Evolutionary conservation across 208 protist species (phyloP).

Genomic region (Tetramitus jugosus): DNA sequence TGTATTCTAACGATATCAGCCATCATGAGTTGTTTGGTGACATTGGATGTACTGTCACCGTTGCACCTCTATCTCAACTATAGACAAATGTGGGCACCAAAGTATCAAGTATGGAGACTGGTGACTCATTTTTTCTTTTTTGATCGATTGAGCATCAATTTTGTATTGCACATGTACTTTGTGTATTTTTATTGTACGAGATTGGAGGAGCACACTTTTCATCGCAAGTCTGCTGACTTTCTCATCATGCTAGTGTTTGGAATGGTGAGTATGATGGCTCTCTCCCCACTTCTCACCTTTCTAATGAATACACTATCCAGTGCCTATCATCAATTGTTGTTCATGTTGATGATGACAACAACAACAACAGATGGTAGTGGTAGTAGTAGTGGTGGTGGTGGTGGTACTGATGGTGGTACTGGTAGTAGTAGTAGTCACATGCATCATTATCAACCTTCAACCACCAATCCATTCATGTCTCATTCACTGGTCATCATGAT

Average conservation of each 20-base stretch:
- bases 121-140: conserved; percentile 76
- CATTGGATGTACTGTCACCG: not conserved
- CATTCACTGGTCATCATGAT: conserved; percentile 35
- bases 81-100: not conserved
- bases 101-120: conserved; percentile 58
- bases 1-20: not conserved
- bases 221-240: conserved; percentile 38
- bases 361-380: not conserved
- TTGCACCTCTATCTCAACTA: conserved; percentile 20
- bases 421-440: not conserved
- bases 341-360: not conserved
- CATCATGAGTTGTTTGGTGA: conserved; percentile 6
- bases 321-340: too few species aligned
- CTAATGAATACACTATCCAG: too few species aligned
- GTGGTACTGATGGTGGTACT: too few species aligned
- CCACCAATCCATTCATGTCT: conserved; percentile 36
- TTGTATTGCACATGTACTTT: conserved; percentile 79
- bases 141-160: conserved; percentile 60
- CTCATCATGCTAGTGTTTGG: conserved; percentile 40
- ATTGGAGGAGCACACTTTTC: conserved; percentile 46
- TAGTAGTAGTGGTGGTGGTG: not conserved
- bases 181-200: conserved; percentile 36
- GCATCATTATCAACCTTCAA: conserved; percentile 15
- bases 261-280: conserved; percentile 9
- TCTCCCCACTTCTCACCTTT: not conserved